These are phyloP conservation scores for Aspergillus uvarum DNA, from an alignment of 2,329 filamentous ascomycete genomes.

Conservation along the genomic window DNA sequence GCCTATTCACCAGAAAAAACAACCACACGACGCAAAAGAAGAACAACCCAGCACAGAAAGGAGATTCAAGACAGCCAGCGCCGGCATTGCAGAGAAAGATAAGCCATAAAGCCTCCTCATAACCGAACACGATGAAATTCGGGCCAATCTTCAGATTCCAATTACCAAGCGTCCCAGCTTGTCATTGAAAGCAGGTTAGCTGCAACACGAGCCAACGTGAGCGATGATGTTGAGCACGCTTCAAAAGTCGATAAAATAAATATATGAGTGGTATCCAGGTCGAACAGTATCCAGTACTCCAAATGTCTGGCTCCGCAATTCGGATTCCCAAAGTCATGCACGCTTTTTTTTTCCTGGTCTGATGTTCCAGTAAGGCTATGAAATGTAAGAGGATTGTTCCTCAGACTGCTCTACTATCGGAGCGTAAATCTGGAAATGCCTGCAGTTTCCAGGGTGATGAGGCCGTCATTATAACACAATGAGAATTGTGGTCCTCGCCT, in stretches of 20 bases:
- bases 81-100: constrained; percentile 22
- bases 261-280: constrained; percentile 19
- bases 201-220: constrained; percentile 13
- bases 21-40: constrained; percentile 6
- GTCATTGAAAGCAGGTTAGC: constrained; percentile 12
- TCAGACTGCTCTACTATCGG: constrained; percentile 10
- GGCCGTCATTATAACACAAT: constrained; percentile 12
- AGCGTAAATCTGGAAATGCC: constrained; percentile 11
- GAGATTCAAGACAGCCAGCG: constrained; percentile 20
- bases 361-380: constrained; percentile 17
- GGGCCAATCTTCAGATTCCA: constrained; percentile 20
- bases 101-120: constrained; percentile 32
- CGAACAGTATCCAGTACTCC: constrained; percentile 21
- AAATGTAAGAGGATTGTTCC: constrained; percentile 15
- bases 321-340: constrained; percentile 20
- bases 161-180: constrained; percentile 13
- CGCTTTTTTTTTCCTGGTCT: constrained; percentile 16
- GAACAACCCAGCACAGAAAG: constrained; percentile 10
- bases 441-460: constrained; percentile 9
- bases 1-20: constrained; percentile 19
- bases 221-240: constrained; percentile 11
- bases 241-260: constrained; percentile 15
- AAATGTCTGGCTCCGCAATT: constrained; percentile 16
- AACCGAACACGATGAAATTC: constrained; percentile 20
- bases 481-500: constrained; percentile 10